These are phyloP conservation scores for Colletotrichum spinosum DNA, from an alignment of 2,329 filamentous ascomycete genomes.

Conservation along the genomic window DNA sequence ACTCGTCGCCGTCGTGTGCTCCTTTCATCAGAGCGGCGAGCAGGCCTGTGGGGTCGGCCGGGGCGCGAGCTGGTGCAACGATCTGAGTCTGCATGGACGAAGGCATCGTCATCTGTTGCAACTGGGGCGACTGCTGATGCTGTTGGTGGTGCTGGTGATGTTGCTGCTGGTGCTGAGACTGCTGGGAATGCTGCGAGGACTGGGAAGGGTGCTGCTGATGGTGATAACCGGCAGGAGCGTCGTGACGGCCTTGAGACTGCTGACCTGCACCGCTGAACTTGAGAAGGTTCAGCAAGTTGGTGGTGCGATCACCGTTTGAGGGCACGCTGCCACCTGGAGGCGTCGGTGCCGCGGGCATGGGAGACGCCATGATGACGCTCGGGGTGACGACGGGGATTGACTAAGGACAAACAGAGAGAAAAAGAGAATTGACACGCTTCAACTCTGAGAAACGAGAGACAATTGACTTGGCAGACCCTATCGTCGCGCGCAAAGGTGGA, in stretches of 20 bases:
- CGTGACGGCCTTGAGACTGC: slow-evolving; percentile 37
- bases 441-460: slow-evolving; percentile 20
- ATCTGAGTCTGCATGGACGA: slow-evolving; percentile 54
- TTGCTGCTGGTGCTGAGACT: slow-evolving; percentile 41
- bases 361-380: slow-evolving; percentile 46
- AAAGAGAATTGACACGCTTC: too few species aligned
- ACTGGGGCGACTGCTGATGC: slow-evolving; percentile 40
- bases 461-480: slow-evolving; percentile 34
- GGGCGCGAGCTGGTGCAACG: slow-evolving; percentile 67
- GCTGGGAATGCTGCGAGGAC: slow-evolving; percentile 38
- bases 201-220: slow-evolving; percentile 29
- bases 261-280: slow-evolving; percentile 64
- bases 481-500: slow-evolving; percentile 26
- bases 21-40: slow-evolving; percentile 72
- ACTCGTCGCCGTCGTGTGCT: slow-evolving; percentile 60
- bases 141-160: slow-evolving; percentile 40
- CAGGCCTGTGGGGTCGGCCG: slow-evolving; percentile 67
- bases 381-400: slow-evolving; percentile 19
- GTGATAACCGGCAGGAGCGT: slow-evolving; percentile 35
- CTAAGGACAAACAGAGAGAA: slow-evolving; percentile 4
- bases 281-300: slow-evolving; percentile 69
- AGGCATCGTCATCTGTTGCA: slow-evolving; percentile 40
- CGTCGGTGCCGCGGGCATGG: slow-evolving; percentile 64
- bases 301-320: slow-evolving; percentile 59
- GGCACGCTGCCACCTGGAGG: slow-evolving; percentile 53